Evolutionary conservation across 768 basidiomycete species (phyloP), one percentile per base, ranked within the genome.

Genomic region (Pisolithus orientalis): DNA sequence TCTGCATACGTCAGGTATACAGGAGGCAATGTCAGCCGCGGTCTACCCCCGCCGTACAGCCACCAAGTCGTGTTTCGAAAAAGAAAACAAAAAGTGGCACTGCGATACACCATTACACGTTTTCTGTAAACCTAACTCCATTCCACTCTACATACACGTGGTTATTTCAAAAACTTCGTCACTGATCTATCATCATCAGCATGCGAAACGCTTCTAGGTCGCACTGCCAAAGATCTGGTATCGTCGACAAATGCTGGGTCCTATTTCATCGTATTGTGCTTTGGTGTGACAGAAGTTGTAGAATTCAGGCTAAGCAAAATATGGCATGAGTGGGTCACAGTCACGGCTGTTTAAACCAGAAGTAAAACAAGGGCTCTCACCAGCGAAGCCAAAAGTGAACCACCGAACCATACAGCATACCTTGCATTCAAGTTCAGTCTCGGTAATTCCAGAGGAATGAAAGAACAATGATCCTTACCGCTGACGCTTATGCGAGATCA

Each of bases 401-500:
- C 96, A 62, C 96, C 96, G 62, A 90, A 98, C 96, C 96, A 99
- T 29, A 98, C 96, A 17, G 96, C 96, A 56, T 91, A 88, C 56
- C 87, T 88, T 51, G 32, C 47, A 42, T 34, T 43, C 34, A 45
- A 48, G 51, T 40, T 63, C 44, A 62, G 29, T 27, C 8, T 21
- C 31, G 9, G 29, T 16, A 47, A 24, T 17, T 50, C 25, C 24
- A 6, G 16, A 3, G 47, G 32, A 40, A 53, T 8, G 14, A 17
- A 32, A 24, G 2, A 14, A 44, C 31, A 0, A 37, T 39, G 1
- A 17, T 17, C 60, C 72, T 62, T 70, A 94, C 79, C 94, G 80
- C 75, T 98, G 95, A 53, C 92, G 86, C 74, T 97, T 97, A 79
- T 99, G 96, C 8, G 89, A 90, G 65, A 98, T 96, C 63, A 99